Conservation (phyloP, 2,329 filamentous ascomycete species). For the Alternaria arbusti region DNA sequence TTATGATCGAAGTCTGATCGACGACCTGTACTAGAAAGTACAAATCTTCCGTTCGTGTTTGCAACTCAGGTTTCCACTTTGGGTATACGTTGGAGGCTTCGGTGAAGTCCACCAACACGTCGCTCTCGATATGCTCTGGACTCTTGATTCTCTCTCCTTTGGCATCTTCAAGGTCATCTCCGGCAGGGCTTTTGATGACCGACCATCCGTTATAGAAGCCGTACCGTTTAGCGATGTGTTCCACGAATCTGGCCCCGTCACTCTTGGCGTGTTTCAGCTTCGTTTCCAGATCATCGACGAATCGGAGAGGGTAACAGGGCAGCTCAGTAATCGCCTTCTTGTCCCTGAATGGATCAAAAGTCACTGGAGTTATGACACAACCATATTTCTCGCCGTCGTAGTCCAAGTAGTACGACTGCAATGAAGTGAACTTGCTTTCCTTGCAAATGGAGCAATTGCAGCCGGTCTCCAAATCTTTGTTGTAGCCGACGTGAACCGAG, state of each 20-base stretch:
- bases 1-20: not conserved
- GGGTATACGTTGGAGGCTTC: not conserved
- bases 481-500: not conserved
- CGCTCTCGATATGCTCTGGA: not conserved
- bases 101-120: not conserved
- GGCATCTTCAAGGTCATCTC: not conserved
- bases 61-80: not conserved
- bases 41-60: no score
- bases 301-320: not conserved
- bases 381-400: not conserved
- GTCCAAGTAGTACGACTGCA: not conserved
- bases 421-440: fast-evolving
- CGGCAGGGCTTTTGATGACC: not conserved
- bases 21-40: fast-evolving
- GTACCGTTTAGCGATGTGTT: not conserved
- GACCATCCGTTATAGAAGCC: not conserved
- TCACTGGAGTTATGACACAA: not conserved
- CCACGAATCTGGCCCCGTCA: not conserved
- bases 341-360: not conserved
- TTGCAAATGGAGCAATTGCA: not conserved
- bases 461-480: not conserved
- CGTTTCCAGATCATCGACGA: not conserved
- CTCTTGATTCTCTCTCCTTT: not conserved
- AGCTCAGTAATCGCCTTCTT: not conserved
- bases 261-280: not conserved